Conservation (phyloP, 805 yeast genomes). For the Sporopachydermia quercuum region DNA sequence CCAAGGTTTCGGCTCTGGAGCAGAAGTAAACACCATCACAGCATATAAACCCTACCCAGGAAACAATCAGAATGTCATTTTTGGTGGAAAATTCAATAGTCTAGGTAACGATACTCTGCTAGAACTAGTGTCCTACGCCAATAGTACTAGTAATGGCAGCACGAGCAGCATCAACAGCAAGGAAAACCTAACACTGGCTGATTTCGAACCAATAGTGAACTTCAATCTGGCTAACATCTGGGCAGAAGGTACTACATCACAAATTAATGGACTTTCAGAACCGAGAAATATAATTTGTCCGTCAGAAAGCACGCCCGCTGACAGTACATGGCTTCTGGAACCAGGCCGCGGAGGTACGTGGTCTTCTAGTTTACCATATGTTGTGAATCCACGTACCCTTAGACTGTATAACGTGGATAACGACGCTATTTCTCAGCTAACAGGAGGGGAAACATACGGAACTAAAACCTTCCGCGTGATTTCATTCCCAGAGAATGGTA, state of each 20-base stretch:
- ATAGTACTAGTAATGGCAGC: not conserved
- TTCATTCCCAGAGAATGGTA: slow-evolving; percentile 70
- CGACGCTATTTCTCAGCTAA: slow-evolving; percentile 25
- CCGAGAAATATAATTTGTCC: slow-evolving; percentile 44
- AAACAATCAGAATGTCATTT: slow-evolving; percentile 39
- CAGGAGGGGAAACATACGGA: slow-evolving; percentile 10
- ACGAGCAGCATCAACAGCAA: slow-evolving; percentile 12
- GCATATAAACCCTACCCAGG: slow-evolving; percentile 13
- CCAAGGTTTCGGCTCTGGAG: slow-evolving; percentile 53
- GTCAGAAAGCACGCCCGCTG: slow-evolving; percentile 35
- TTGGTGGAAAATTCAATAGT: slow-evolving; percentile 64
- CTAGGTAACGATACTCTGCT: slow-evolving; percentile 36
- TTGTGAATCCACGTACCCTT: slow-evolving; percentile 51
- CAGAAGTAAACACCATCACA: slow-evolving; percentile 49
- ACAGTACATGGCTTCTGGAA: slow-evolving; percentile 14
- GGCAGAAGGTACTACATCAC: slow-evolving; percentile 25
- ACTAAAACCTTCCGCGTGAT: slow-evolving; percentile 51
- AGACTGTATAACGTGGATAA: slow-evolving; percentile 51
- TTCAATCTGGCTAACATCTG: slow-evolving; percentile 39
- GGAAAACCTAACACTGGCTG: slow-evolving; percentile 28
- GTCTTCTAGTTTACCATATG: slow-evolving; percentile 41
- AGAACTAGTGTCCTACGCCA: slow-evolving; percentile 2
- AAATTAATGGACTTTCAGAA: slow-evolving; percentile 16
- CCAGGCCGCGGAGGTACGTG: slow-evolving; percentile 43
- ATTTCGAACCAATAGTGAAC: slow-evolving; percentile 50